These are phyloP conservation scores for Lentinula raphanica DNA, from an alignment of 768 basidiomycete species.

Conservation along the genomic window DNA sequence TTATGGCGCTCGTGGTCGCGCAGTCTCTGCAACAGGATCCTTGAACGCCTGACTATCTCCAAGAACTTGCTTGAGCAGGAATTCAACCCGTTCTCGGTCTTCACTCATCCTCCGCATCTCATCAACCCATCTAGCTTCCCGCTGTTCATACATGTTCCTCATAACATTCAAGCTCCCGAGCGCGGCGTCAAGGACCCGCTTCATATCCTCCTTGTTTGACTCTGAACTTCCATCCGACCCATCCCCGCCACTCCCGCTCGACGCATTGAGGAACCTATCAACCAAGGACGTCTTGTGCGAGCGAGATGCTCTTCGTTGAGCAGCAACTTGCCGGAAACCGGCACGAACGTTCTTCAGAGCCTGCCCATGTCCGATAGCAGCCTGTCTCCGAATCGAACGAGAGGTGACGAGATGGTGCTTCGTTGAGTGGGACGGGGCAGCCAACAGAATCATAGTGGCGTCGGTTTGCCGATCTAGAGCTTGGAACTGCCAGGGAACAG, in stretches of 20 bases:
- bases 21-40: neutral
- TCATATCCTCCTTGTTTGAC: conserved; percentile 58
- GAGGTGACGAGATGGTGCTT: conserved; percentile 62
- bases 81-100: conserved; percentile 62
- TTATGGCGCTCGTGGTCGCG: neutral
- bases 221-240: conserved; percentile 51
- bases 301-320: conserved; percentile 45
- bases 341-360: conserved; percentile 49
- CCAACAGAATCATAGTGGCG: conserved; percentile 68
- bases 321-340: conserved; percentile 55
- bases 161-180: conserved; percentile 61
- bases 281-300: conserved; percentile 38
- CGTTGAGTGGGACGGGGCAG: conserved; percentile 68
- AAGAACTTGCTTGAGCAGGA: conserved; percentile 63
- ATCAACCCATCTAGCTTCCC: conserved; percentile 65
- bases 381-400: conserved; percentile 61
- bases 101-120: conserved; percentile 63
- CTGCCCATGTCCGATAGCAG: conserved; percentile 38
- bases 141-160: conserved; percentile 59
- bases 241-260: conserved; percentile 42
- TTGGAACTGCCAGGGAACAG: conserved; percentile 52
- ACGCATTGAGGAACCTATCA: conserved; percentile 43
- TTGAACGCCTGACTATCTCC: conserved; percentile 18
- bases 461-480: conserved; percentile 77
- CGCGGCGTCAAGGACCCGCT: conserved; percentile 62